Percentiles rank a stretch among this genome's conserved stretches.
Conservation (phyloP, 805 yeast species). For the Wickerhamomyces xylosicus region DNA sequence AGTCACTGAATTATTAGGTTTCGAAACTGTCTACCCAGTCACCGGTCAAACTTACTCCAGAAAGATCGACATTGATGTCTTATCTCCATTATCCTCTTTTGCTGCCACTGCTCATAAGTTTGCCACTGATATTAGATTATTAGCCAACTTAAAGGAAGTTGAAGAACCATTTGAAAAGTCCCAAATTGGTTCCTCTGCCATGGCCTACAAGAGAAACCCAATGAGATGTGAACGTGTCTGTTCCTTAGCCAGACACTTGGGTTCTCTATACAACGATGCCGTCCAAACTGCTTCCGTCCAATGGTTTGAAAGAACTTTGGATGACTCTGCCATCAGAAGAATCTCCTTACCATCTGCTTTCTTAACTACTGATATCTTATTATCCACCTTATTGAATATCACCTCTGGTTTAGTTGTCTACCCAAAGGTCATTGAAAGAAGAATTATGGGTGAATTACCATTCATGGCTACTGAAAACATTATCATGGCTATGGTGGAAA, state of each 20-base stretch:
- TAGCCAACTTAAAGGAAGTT: constrained; percentile 93
- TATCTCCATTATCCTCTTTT: constrained; percentile 86
- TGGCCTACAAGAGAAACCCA: constrained; percentile 99
- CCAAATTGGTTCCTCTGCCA: constrained; percentile 97
- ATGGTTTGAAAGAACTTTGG: constrained; percentile 98
- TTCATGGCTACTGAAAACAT: constrained; percentile 99
- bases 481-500: constrained; percentile 99
- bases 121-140: constrained; percentile 92
- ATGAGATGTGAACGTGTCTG: constrained; percentile 99
- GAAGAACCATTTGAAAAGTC: constrained; percentile 98
- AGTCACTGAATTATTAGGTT: constrained; percentile 88
- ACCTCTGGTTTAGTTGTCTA: constrained; percentile 94
- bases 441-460: constrained; percentile 90
- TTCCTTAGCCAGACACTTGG: constrained; percentile 93
- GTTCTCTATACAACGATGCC: constrained; percentile 85
- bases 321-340: constrained; percentile 96
- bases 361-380: constrained; percentile 87
- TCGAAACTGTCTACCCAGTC: constrained; percentile 91
- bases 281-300: constrained; percentile 96
- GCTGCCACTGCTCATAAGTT: constrained; percentile 96
- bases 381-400: constrained; percentile 83
- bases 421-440: constrained; percentile 96
- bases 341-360: constrained; percentile 95
- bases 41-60: constrained; percentile 99
- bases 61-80: constrained; percentile 91